phyloP scores from a whole-genome alignment of 768 basidiomycete species.

The Amanita phalloides region DNA sequence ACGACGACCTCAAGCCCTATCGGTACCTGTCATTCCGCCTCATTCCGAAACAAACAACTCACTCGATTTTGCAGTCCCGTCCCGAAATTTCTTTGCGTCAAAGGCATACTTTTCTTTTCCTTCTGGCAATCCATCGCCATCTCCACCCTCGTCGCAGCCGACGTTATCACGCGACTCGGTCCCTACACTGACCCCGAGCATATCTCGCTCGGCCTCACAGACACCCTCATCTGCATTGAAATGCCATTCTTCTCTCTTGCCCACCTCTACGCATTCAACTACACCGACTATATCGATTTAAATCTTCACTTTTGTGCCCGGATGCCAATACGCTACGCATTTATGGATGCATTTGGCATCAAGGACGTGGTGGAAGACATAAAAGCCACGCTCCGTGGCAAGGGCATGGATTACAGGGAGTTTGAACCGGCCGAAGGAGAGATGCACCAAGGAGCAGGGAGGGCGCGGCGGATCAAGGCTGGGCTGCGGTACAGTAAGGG shows the following conservation, averaged over 20 bases:
- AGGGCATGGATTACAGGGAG: conserved; percentile 91
- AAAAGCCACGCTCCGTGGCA: conserved; percentile 70
- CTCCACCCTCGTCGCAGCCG: conserved; percentile 79
- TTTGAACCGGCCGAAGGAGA: conserved; percentile 94
- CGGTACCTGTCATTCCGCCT: conserved; percentile 32
- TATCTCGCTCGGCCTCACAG: conserved; percentile 84
- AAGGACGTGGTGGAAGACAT: conserved; percentile 84
- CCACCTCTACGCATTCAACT: conserved; percentile 91
- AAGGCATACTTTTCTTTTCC: conserved; percentile 95
- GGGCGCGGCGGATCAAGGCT: conserved; percentile 81
- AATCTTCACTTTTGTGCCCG: conserved; percentile 63
- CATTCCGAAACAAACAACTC: neutral
- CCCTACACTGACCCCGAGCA: conserved; percentile 83
- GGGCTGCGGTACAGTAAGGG: conserved; percentile 87
- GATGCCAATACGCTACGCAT: conserved; percentile 80
- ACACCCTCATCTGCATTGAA: conserved; percentile 88
- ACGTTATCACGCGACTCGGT: conserved; percentile 67
- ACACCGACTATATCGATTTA: conserved; percentile 71
- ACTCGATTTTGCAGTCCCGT: conserved; percentile 47
- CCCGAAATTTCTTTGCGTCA: conserved; percentile 97
- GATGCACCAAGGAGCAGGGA: conserved; percentile 82
- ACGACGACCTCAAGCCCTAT: conserved; percentile 82
- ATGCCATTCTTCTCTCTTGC: conserved; percentile 97
- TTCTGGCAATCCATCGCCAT: conserved; percentile 94
- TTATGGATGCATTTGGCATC: conserved; percentile 80